Conservation (phyloP, 352 stramenopile genomes). For the Phytopythium vexans region DNA sequence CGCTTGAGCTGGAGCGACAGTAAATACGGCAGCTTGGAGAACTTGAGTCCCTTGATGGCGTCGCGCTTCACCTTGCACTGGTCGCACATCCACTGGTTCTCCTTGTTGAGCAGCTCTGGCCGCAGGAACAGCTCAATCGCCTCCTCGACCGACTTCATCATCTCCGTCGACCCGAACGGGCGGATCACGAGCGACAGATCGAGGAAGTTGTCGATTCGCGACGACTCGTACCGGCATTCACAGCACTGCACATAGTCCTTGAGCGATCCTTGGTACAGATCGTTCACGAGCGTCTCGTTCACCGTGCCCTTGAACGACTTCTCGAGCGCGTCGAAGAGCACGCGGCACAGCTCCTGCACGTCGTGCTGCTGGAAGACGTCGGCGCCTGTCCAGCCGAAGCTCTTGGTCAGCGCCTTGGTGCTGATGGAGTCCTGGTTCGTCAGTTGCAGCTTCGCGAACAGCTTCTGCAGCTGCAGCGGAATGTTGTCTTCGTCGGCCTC, state of each 20-base stretch:
- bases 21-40: slow-evolving; percentile 85
- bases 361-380: slow-evolving; percentile 92
- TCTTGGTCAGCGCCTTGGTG: slow-evolving; percentile 87
- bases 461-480: slow-evolving; percentile 87
- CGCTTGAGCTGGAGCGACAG: slow-evolving; percentile 90
- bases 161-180: slow-evolving; percentile 81
- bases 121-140: slow-evolving; percentile 86
- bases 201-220: slow-evolving; percentile 83
- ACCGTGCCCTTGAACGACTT: slow-evolving; percentile 82
- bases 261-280: slow-evolving; percentile 80
- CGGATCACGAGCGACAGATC: slow-evolving; percentile 89
- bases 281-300: slow-evolving; percentile 87
- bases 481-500: slow-evolving; percentile 77
- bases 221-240: slow-evolving; percentile 82
- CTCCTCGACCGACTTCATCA: slow-evolving; percentile 85
- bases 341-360: slow-evolving; percentile 88
- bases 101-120: slow-evolving; percentile 82
- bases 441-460: slow-evolving; percentile 89
- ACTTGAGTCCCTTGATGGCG: slow-evolving; percentile 89
- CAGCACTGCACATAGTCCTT: slow-evolving; percentile 90
- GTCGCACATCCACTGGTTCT: slow-evolving; percentile 91
- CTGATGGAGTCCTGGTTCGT: slow-evolving; percentile 67
- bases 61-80: slow-evolving; percentile 78
- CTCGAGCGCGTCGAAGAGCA: slow-evolving; percentile 91
- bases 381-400: slow-evolving; percentile 88